A percentile compares a stretch with the other conserved stretches of the same genome.
These are phyloP conservation scores for Ichthyophthirius multifiliis DNA, from an alignment of 169 alveolate species.

Conservation along the genomic window DNA sequence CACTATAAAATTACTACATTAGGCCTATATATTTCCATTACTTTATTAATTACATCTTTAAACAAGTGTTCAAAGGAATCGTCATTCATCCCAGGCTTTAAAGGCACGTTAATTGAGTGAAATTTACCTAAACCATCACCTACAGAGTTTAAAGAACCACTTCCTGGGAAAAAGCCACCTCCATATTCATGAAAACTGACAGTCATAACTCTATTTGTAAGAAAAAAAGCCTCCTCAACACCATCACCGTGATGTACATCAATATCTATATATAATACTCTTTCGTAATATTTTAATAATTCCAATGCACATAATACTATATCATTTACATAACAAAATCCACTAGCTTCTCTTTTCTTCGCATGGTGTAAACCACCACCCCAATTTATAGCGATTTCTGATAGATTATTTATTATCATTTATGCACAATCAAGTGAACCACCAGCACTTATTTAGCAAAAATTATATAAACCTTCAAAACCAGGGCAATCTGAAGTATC, in stretches of 20 bases:
- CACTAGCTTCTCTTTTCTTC: conserved; percentile 94
- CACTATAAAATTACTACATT: conserved; percentile 98
- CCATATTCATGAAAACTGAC: conserved; percentile 98
- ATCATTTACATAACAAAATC: conserved; percentile 99
- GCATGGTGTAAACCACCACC: conserved; percentile 99
- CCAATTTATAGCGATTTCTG: conserved; percentile 84
- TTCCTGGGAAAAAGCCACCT: conserved; percentile 95
- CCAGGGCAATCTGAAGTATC: conserved; percentile 75
- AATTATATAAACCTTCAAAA: conserved; percentile 73
- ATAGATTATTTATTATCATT: conserved; percentile 56
- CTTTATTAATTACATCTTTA: conserved; percentile 91
- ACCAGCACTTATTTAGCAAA: conserved; percentile 76
- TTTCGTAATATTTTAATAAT: conserved; percentile 95
- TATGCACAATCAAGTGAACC: conserved; percentile 81
- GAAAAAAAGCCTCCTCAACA: conserved; percentile 97
- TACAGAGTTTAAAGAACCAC: conserved; percentile 53
- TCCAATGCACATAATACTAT: conserved; percentile 97
- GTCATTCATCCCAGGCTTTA: conserved; percentile 97
- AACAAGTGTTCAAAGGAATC: conserved; percentile 91
- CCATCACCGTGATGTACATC: conserved; percentile 99
- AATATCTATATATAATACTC: conserved; percentile 98
- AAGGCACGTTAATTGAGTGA: conserved; percentile 97
- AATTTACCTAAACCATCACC: conserved; percentile 95
- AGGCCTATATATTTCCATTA: conserved; percentile 95
- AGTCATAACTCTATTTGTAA: conserved; percentile 98